Evolutionary conservation across 176 grass and related monocot genomes (phyloP).

Genomic region (Chloris gayana): DNA sequence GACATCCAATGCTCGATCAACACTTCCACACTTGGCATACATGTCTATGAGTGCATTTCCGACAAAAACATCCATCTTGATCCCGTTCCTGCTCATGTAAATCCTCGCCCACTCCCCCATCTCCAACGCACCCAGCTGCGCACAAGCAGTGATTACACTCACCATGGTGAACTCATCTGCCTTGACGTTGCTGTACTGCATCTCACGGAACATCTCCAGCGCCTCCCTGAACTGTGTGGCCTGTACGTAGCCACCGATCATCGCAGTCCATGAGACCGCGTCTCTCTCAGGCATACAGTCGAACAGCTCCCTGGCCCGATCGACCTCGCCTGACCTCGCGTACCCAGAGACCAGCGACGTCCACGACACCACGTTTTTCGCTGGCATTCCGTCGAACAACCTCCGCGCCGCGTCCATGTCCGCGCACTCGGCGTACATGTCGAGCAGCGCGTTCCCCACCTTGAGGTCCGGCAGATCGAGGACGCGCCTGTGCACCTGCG

Average conservation of each 20-base stretch:
- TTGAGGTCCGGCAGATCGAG: constrained; percentile 54
- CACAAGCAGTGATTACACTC: constrained; percentile 63
- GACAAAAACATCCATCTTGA: constrained; percentile 61
- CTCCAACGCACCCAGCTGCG: constrained; percentile 84
- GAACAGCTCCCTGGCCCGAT: constrained; percentile 58
- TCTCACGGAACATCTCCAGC: constrained; percentile 65
- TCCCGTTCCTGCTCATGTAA: constrained; percentile 69
- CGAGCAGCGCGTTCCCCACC: constrained; percentile 64
- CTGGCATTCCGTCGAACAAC: constrained; percentile 59
- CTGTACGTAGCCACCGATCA: constrained; percentile 71
- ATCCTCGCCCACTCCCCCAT: constrained; percentile 71
- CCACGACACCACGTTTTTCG: constrained; percentile 66
- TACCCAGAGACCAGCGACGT: constrained; percentile 62
- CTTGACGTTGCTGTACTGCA: constrained; percentile 48
- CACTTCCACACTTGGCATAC: constrained; percentile 79
- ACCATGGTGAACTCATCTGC: constrained; percentile 62
- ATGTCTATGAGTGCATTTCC: constrained; percentile 82
- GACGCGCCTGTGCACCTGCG: constrained; percentile 40
- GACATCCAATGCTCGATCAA: constrained; percentile 53
- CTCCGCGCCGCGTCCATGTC: constrained; percentile 58
- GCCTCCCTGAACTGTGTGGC: constrained; percentile 55
- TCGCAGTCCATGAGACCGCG: constrained; percentile 65
- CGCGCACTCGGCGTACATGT: constrained; percentile 72
- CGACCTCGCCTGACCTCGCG: constrained; percentile 47
- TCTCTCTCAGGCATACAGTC: constrained; percentile 73